Evolutionary conservation across 2,329 filamentous ascomycete species (phyloP).

Genomic region (Saccharata proteae): DNA sequence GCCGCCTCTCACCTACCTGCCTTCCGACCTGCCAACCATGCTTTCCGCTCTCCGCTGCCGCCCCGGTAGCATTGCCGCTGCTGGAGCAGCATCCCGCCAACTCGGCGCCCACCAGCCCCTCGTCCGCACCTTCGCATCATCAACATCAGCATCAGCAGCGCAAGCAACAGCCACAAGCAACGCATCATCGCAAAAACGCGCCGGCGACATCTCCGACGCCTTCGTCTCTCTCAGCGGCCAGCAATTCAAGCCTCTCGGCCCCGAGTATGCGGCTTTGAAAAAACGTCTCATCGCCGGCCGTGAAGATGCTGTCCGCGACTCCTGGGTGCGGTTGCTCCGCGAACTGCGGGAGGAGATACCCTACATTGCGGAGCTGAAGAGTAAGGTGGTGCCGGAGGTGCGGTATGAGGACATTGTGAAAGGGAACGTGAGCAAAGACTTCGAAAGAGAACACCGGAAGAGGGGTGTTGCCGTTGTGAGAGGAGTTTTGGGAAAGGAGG

Average conservation of each 20-base stretch:
- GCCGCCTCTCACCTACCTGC: background rate
- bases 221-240: constrained; percentile 38
- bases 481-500: constrained; percentile 30
- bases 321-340: constrained; percentile 34
- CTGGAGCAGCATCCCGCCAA: constrained; percentile 7
- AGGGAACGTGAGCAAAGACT: constrained; percentile 38
- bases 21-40: constrained; percentile 14
- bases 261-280: constrained; percentile 35
- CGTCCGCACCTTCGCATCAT: constrained; percentile 11
- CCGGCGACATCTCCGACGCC: constrained; percentile 39
- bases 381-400: constrained; percentile 34
- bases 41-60: constrained; percentile 16
- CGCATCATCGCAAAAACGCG: constrained; percentile 30
- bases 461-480: constrained; percentile 40
- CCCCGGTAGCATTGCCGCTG: background rate
- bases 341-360: constrained; percentile 33
- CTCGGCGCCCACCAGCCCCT: no score
- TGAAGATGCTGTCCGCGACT: constrained; percentile 35
- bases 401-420: constrained; percentile 32
- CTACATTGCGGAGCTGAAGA: constrained; percentile 29
- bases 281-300: constrained; percentile 30
- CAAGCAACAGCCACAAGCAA: constrained; percentile 15
- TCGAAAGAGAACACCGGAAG: constrained; percentile 45
- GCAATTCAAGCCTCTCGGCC: constrained; percentile 30
- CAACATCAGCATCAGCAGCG: constrained; percentile 16